Evolutionary conservation across 2,329 filamentous ascomycete species (phyloP), one percentile per base, ranked within the genome.

Genomic region (Fusarium decemcellulare): DNA sequence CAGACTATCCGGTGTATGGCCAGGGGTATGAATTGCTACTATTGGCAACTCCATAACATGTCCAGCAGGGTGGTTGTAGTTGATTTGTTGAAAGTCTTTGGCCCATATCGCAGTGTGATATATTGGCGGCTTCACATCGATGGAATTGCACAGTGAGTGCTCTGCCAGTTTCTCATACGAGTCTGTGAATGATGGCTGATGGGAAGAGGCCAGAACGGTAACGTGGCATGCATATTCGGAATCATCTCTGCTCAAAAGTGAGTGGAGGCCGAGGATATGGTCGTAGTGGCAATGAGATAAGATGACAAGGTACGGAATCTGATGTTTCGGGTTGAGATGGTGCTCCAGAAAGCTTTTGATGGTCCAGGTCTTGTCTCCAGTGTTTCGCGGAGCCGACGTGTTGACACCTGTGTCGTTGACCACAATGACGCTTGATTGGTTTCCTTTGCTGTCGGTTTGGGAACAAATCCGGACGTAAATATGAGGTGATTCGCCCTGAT

Each of bases 201-300:
- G 32, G 4, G 51, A 54, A 15, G 51, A 54, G 11, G 36, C 30
- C 23, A 54, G 6, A 10, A 54, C 16, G 16, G 39, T 54, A 14
- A 54, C 51, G 29, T 30, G 11, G n/a, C 23, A 30, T 18, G 36
- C 12, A 14, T 40, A 4, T 16, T 23, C 23, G 23, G 37, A 40
- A 40, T 11, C 12, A 40, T 40, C 11, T 40, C 11, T 16, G 23
- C 16, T 23, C 23, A 29, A 39, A 5, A 54, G 29, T 18, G 37
- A 32, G 9, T 42, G 36, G 6, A 54, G 29, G 6, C 51, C 51
- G 37, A 54, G 51, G 39, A 54, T 54, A 37, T 54, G 51, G 14
- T 54, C 51, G 23, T 23, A 54, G 11, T 54, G 51, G 37, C 51
- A 54, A 23, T 54, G 51, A 18, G 51, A 54, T n/a, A 54, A 6